Base-by-base conservation (phyloP, 2,329 filamentous ascomycete genomes). In the Cadophora malorum region DNA sequence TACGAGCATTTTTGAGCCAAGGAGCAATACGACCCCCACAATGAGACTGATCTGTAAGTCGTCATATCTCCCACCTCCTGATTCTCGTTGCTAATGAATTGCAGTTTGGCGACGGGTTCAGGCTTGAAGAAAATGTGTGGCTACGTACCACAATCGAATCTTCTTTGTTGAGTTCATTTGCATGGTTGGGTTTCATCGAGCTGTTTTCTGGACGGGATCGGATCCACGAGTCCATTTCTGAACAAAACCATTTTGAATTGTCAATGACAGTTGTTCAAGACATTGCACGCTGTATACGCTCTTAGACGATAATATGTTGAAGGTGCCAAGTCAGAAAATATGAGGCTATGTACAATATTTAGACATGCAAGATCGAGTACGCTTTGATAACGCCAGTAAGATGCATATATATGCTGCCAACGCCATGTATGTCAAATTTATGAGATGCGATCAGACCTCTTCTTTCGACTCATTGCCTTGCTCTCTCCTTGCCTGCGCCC, bases 381-480 rank as follows among this genome's bases (percentile, higher is more conserved):
- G 7, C 12, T 16, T 25, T 21, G 21, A 38, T 25, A 23, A 59
- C 56, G 33, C 56, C 56, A 19, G 7, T 12, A 21, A 25, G 56
- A 59, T 41, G 33, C 12, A 41, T 45, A n/a, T 21, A 38, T 19
- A 9, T n/a, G n/a, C 16, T 21, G 1, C 19, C 8, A 38, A 58
- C n/a, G 21, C 31, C 25, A 9, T 31, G 10, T 4, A 14, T 16
- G 19, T 6, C 16, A 33, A 14, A 33, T n/a, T n/a, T n/a, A 19
- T n/a, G 5, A n/a, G 14, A 55, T 16, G 21, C 16, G 28, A 47
- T 66, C 58, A 66, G 14, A 66, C 65, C 49, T 66, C 50, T 16
- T 23, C 60, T 8, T 49, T 56, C 19, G 53, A 6, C 19, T 45
- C 28, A 60, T 59, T 45, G 4, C 23, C 59, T 10, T 59, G 16